Conservation (phyloP, 768 basidiomycete genomes). For the Suillus subaureus region DNA sequence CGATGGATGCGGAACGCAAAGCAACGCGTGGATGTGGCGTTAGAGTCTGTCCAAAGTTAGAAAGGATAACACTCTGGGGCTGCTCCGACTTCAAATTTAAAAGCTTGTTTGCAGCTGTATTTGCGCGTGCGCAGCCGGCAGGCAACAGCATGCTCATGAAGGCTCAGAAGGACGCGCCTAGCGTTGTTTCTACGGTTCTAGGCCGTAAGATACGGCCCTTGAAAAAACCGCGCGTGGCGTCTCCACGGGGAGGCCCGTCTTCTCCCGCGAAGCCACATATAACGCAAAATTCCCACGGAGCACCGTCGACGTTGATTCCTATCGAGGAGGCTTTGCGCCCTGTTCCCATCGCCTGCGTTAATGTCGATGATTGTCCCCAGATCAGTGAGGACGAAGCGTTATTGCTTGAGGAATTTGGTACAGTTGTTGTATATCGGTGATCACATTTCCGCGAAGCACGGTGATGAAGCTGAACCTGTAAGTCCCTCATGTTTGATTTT, state of each 20-base stretch:
- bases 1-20: constrained; percentile 7
- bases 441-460: neutral
- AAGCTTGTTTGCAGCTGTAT: constrained; percentile 40
- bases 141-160: neutral
- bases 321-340: constrained; percentile 39
- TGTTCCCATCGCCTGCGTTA: constrained; percentile 42
- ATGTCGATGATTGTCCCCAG: constrained; percentile 43
- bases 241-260: constrained; percentile 3
- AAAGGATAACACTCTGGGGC: constrained; percentile 53
- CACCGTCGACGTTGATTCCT: constrained; percentile 38
- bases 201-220: constrained; percentile 40
- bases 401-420: constrained; percentile 40
- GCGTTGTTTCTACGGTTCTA: constrained; percentile 23
- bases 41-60: constrained; percentile 52
- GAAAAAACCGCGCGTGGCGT: constrained; percentile 27
- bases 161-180: constrained; percentile 12
- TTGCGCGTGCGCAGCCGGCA: constrained; percentile 29
- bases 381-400: constrained; percentile 41
- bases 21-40: constrained; percentile 34
- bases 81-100: constrained; percentile 46
- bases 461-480: constrained; percentile 1
- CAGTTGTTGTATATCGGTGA: constrained; percentile 28
- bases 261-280: constrained; percentile 5
- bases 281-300: constrained; percentile 13
- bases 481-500: constrained; percentile 4